Conservation (phyloP, 179 eudicot species). For the Amaranthus tricolor region DNA sequence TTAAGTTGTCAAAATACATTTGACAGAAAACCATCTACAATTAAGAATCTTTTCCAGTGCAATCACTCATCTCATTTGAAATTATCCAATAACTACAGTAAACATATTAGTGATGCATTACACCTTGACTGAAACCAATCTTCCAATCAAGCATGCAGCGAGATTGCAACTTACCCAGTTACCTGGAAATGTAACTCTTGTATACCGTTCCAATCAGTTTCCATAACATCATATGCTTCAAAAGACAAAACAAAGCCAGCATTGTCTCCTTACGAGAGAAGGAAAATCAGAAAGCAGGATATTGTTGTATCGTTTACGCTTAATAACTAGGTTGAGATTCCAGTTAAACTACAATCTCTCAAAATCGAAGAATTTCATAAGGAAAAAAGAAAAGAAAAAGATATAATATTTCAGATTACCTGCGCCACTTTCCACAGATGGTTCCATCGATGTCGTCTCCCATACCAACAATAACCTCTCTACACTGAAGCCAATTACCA, state of each 20-base stretch:
- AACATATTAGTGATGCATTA: neutral
- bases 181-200: neutral
- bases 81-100: neutral
- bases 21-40: neutral
- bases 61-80: neutral
- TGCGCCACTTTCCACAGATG: constrained; percentile 98
- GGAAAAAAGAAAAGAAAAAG: neutral
- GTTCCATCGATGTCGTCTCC: constrained; percentile 65
- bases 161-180: neutral
- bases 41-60: neutral
- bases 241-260: neutral
- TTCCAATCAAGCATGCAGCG: neutral
- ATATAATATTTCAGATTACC: constrained; percentile 40
- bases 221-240: constrained; percentile 6
- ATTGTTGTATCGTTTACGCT: neutral
- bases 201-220: neutral
- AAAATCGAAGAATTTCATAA: neutral
- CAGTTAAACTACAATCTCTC: neutral
- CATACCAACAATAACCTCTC: constrained; percentile 49
- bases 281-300: neutral
- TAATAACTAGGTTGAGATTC: neutral
- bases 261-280: neutral
- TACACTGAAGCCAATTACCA: constrained; percentile 97
- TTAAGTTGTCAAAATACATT: neutral
- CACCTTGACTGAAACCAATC: neutral